Base-by-base conservation (phyloP, 1,284 basidiomycete genomes). In the Sporisorium sorghi region DNA sequence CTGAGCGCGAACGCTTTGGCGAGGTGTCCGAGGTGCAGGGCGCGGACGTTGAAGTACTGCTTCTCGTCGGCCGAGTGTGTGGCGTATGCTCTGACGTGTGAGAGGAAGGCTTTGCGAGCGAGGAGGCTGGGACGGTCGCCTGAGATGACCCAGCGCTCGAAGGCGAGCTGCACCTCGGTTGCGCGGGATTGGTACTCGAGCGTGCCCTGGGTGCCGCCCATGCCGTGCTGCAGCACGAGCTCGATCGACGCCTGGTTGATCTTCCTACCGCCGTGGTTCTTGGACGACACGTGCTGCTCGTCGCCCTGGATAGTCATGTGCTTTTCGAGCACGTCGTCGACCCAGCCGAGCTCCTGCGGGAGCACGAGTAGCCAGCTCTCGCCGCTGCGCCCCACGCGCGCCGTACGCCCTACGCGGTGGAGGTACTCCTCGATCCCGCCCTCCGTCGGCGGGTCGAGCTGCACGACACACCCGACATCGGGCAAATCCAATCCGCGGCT, bases 401-500 rank as follows among this genome's bases (percentile, higher is more conserved):
- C 97, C 1, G 97, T 99, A 67, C 97, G 90, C 26, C 97, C 97
- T 7, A 99, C 93, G 47, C 97, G 89, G 86, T 99, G 97, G 6
- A 99, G 90, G 80, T 99, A 99, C 85, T 99, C 97, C 23, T 92
- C 97, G 17, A 91, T 91, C 2, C 97, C 96, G 15, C 94, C 93
- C 86, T 99, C 97, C 0, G 97, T 99, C 0, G 97, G 96, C 26
- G 98, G 89, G 85, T 99, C 97, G 83, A 96, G 96, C 83, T 99
- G 97, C 33, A 99, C 87, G 59, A 99, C 95, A 3, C 93, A 92
- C 19, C 91, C 90, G 9, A 99, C 94, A n/a, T 93, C 89, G 3
- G 94, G 94, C 47, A 99, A 87, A 86, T 99, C 97, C n/a, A 99
- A 88, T 81, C 97, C 97, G 82, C 97, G 93, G 32, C 95, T 94